Evolutionary conservation across 176 grass and related monocot genomes (phyloP).

Genomic region (Puya raimondii): DNA sequence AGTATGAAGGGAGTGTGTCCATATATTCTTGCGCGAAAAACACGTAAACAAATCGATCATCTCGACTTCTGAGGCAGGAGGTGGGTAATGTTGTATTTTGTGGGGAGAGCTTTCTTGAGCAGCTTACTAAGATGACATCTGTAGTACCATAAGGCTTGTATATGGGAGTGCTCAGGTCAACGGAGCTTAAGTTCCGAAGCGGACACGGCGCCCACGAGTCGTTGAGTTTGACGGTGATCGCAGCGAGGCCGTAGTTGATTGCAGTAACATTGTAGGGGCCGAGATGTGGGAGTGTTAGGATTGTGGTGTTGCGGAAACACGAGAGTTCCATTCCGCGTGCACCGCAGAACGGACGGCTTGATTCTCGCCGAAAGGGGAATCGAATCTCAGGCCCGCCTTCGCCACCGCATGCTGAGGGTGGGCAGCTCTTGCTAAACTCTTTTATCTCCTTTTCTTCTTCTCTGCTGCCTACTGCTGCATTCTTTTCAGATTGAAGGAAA

Average conservation of each 20-base stretch:
- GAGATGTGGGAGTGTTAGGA: slow-evolving; percentile 26
- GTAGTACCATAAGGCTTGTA: background rate
- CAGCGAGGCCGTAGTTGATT: slow-evolving; percentile 15
- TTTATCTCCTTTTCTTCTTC: background rate
- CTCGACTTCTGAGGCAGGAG: background rate
- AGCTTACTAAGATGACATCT: slow-evolving; percentile 15
- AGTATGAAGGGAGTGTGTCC: slow-evolving; percentile 27
- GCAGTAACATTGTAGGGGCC: slow-evolving; percentile 26
- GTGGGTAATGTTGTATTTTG: no score
- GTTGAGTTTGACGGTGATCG: slow-evolving; percentile 3
- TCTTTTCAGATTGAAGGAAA: background rate
- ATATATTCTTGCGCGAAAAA: background rate
- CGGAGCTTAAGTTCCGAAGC: slow-evolving; percentile 22
- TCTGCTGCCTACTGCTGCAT: background rate
- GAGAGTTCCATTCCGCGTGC: slow-evolving; percentile 37
- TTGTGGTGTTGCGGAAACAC: slow-evolving; percentile 25
- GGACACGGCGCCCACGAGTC: slow-evolving; percentile 18
- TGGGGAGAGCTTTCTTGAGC: slow-evolving; percentile 10
- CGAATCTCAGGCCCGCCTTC: slow-evolving; percentile 31
- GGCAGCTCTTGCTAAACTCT: slow-evolving; percentile 27
- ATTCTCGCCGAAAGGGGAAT: slow-evolving; percentile 24
- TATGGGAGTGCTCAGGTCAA: slow-evolving; percentile 18
- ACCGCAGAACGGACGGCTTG: slow-evolving; percentile 4
- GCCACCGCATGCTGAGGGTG: slow-evolving; percentile 15
- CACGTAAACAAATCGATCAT: slow-evolving; percentile 20